phyloP scores from a whole-genome alignment of 2,329 filamentous ascomycete species.

The Paraphoma sp. region DNA sequence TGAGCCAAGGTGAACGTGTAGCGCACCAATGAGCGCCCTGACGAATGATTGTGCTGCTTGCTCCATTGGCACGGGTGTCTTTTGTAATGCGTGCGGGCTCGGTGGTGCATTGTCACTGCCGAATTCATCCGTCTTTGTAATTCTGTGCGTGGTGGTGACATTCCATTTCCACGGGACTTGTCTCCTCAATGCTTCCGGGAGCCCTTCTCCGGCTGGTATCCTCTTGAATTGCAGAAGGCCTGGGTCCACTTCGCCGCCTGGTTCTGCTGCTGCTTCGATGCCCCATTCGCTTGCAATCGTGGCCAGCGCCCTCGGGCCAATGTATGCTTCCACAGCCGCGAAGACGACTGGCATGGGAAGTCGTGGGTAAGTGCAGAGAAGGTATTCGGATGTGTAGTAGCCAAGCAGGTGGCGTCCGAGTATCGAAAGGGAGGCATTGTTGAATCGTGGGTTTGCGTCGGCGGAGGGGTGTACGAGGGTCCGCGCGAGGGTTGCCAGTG shows the following conservation, averaged over 20 bases:
- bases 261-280: conserved; percentile 83
- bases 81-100: conserved; percentile 27
- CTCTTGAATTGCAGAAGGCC: conserved; percentile 82
- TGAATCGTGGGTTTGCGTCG: conserved; percentile 79
- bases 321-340: conserved; percentile 83
- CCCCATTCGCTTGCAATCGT: conserved; percentile 86
- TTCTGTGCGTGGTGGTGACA: conserved; percentile 65
- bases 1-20: conserved; percentile 85
- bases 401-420: conserved; percentile 83
- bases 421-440: conserved; percentile 83
- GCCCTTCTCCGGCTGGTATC: conserved; percentile 37
- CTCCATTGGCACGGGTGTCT: conserved; percentile 51
- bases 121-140: conserved; percentile 85
- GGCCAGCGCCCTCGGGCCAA: conserved; percentile 75
- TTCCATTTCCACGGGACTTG: conserved; percentile 46
- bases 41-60: conserved; percentile 78
- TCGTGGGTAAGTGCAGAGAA: conserved; percentile 88
- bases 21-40: conserved; percentile 79
- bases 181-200: conserved; percentile 31
- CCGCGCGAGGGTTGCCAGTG: conserved; percentile 83
- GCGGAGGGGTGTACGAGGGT: conserved; percentile 86
- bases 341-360: conserved; percentile 88
- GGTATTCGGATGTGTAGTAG: conserved; percentile 87
- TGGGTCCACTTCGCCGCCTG: conserved; percentile 89
- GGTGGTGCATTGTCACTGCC: conserved; percentile 64